Conservation (phyloP, 2,329 filamentous ascomycete genomes). For the Pseudonectria buxi region DNA sequence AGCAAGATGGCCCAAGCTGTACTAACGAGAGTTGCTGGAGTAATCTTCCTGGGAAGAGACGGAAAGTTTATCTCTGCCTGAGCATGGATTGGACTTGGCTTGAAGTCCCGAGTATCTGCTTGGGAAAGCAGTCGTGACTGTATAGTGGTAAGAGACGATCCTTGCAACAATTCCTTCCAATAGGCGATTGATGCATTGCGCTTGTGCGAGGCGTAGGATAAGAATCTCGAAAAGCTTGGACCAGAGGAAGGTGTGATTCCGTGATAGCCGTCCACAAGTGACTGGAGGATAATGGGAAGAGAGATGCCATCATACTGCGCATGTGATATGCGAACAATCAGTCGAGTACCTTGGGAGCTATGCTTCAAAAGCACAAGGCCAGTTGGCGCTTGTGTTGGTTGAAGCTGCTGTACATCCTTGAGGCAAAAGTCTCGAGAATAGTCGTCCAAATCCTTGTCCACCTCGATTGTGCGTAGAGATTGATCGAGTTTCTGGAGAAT, state of each 20-base stretch:
- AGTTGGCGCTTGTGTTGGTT: conserved; percentile 5
- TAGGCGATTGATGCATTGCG: conserved; percentile 22
- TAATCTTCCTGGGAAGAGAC: conserved; percentile 5
- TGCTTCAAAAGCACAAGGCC: conserved; percentile 11
- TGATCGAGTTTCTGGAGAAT: conserved; percentile 9
- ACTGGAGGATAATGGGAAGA: conserved; percentile 32
- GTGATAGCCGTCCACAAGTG: conserved; percentile 31
- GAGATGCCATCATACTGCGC: conserved; percentile 43
- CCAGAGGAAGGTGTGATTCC: conserved; percentile 15
- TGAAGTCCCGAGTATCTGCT: background rate
- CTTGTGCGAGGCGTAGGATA: background rate
- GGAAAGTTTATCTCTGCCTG: background rate
- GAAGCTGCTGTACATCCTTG: conserved; percentile 1
- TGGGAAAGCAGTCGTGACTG: conserved; percentile 1
- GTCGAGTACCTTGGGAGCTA: conserved; percentile 7
- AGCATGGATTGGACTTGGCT: too few relatives aligned
- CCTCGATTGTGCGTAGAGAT: conserved; percentile 5
- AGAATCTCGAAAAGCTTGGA: conserved; percentile 17
- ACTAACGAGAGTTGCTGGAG: conserved; percentile 31
- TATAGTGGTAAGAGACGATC: conserved; percentile 23
- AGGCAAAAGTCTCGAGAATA: conserved; percentile 7
- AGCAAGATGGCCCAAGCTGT: conserved; percentile 35
- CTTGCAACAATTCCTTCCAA: conserved; percentile 36
- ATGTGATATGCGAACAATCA: conserved; percentile 33
- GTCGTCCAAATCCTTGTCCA: conserved; percentile 7